These are phyloP conservation scores for Pelagophyceae sp. DNA, from an alignment of 352 stramenopile genomes.

Conservation along the genomic window DNA sequence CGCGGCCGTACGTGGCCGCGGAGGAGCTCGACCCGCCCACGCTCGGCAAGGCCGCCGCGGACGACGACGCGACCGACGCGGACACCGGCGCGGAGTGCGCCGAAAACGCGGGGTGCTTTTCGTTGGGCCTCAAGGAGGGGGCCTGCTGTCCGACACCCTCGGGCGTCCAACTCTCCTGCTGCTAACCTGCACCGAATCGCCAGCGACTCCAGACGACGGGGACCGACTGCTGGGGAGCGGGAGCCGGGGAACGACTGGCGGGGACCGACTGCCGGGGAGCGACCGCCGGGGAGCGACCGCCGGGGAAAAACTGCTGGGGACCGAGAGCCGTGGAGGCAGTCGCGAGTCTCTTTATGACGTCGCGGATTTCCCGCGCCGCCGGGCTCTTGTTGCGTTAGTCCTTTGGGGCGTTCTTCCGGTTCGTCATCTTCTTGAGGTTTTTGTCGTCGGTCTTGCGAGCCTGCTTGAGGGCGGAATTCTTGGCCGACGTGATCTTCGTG, in stretches of 20 bases:
- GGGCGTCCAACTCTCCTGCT: neutral
- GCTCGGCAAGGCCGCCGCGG: neutral
- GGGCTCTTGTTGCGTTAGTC: no score
- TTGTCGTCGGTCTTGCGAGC: neutral
- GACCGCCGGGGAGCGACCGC: no score
- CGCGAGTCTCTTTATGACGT: no score
- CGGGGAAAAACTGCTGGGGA: no score
- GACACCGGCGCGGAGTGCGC: neutral
- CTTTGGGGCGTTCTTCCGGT: neutral
- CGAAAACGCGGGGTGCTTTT: neutral
- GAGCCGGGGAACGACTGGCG: no score
- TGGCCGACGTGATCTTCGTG: neutral
- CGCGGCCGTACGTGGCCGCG: neutral
- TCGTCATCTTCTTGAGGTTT: neutral
- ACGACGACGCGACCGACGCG: neutral
- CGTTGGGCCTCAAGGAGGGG: neutral
- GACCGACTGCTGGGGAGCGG: no score
- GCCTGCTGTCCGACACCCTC: slow-evolving; percentile 4
- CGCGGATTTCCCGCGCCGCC: no score
- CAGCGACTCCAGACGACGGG: no score
- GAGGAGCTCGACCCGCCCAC: neutral
- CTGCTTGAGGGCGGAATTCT: neutral
- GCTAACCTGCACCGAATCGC: no score
- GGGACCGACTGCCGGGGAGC: no score
- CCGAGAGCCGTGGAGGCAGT: no score